A percentile compares a stretch with the other conserved stretches of the same genome.
phyloP scores from a whole-genome alignment of 2,329 filamentous ascomycete species.

The Pyricularia sp. region DNA sequence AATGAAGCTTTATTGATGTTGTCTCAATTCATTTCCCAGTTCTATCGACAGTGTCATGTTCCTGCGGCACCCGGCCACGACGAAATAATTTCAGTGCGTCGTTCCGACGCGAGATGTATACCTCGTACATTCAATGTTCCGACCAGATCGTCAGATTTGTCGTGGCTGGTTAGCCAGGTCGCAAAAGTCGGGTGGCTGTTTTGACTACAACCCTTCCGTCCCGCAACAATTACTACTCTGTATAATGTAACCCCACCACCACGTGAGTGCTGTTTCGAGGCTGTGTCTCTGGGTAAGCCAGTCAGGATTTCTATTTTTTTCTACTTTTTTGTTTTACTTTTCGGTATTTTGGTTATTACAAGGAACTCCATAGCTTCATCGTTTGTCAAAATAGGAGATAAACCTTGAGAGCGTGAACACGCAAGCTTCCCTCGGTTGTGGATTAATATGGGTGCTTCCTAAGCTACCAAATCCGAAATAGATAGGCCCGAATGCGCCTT shows the following conservation, averaged over 20 bases:
- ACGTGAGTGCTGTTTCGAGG: not conserved
- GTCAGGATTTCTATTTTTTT: not conserved
- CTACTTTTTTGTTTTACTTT: not conserved
- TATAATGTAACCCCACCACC: not conserved
- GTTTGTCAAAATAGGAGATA: not conserved
- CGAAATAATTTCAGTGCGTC: not conserved
- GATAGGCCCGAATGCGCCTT: not conserved
- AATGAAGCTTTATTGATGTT: not conserved
- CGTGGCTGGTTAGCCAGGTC: not conserved
- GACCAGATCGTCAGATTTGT: not conserved
- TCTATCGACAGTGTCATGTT: not conserved
- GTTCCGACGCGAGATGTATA: not conserved
- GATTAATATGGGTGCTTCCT: not conserved
- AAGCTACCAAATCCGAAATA: not conserved
- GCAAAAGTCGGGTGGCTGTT: not conserved
- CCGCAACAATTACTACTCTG: not conserved
- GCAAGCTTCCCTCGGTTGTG: not conserved
- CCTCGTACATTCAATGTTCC: not conserved
- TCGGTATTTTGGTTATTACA: not conserved
- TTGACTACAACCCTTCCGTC: not conserved
- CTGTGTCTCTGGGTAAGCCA: not conserved
- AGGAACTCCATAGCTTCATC: not conserved
- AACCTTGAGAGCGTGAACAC: not conserved
- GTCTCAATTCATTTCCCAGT: not conserved
- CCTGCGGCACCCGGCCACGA: not conserved